Evolutionary conservation across 192 early-diverging fungal species (phyloP).

Genomic region (Fimicolochytrium jonesii): DNA sequence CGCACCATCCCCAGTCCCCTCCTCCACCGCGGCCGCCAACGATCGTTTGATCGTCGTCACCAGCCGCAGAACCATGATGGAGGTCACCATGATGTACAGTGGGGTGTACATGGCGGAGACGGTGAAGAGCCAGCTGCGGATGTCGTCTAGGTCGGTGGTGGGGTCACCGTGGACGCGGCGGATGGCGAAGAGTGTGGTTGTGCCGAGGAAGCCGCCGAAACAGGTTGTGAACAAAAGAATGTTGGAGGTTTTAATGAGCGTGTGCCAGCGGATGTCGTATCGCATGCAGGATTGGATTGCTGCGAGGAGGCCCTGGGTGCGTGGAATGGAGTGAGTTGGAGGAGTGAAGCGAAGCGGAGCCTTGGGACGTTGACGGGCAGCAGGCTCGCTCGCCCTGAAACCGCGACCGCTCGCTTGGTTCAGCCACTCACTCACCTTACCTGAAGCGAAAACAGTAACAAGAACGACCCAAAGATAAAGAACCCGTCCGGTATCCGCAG

Average conservation of each 20-base stretch:
- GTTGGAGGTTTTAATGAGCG: too few relatives aligned
- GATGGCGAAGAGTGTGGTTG: too few relatives aligned
- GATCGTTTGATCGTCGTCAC: neutral
- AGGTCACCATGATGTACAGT: neutral
- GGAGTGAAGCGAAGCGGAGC: neutral
- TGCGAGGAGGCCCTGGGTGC: neutral
- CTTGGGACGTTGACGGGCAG: neutral
- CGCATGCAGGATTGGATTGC: neutral
- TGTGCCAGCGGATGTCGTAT: too few relatives aligned
- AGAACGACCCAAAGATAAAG: neutral
- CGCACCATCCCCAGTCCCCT: neutral
- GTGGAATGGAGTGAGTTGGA: neutral
- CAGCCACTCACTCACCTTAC: too few relatives aligned
- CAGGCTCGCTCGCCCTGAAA: too few relatives aligned
- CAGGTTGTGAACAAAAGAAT: too few relatives aligned
- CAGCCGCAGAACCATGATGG: neutral
- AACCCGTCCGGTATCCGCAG: neutral
- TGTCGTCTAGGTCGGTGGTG: too few relatives aligned
- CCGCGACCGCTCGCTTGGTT: too few relatives aligned
- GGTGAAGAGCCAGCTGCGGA: too few relatives aligned
- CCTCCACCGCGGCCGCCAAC: neutral
- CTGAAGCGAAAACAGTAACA: neutral
- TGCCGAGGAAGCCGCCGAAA: too few relatives aligned
- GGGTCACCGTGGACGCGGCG: too few relatives aligned
- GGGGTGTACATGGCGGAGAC: too few relatives aligned